Evolutionary conservation across 1,284 basidiomycete species (phyloP), one percentile per base, ranked within the genome.

Genomic region (Cryptococcus hybrid): DNA sequence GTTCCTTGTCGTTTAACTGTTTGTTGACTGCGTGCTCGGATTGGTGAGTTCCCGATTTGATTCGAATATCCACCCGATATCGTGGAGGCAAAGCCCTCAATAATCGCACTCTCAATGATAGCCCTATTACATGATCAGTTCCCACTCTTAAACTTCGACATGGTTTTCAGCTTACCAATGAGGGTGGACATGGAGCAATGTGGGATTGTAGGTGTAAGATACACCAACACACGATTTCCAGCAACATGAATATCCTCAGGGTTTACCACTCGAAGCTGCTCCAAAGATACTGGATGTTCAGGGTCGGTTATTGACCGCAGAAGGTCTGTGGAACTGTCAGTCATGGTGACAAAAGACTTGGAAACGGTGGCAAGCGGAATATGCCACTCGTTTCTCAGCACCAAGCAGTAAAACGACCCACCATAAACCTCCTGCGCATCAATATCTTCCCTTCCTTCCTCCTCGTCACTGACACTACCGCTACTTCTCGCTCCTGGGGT

Each of bases 171-270:
- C 84, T 59, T 64, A 90, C 93, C 96, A 57, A 99, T 99, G 48
- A 99, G 81, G 2, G 94, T 98, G 3, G 93, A 95, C 91, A 96
- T 94, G 50, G 91, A 92, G 70, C 95, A 99, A 73, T 99, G 95
- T 4, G 96, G 96, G 35, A 97, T 94, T 0, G 95, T 99, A 1
- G 96, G 96, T 5, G 95, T 98, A 68, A 96, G 92, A 71, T 92
- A 90, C 58, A 97, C 87, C 36, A 86, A 81, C 38, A 99, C 83
- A 46, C 85, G 84, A 68, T 92, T 90, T 30, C 84, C 75, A 5
- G 81, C 80, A 43, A 98, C 84, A 39, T 82, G 82, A 60, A 98
- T 88, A 70, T 99, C 94, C 11, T 89, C 85, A 3, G 87, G 85
- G 47, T 92, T 94, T 42, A 99, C 94, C 35, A 99, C 95, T 15